Conservation (phyloP, 2,329 filamentous ascomycete species). For the Metarhizium guizhouense region DNA sequence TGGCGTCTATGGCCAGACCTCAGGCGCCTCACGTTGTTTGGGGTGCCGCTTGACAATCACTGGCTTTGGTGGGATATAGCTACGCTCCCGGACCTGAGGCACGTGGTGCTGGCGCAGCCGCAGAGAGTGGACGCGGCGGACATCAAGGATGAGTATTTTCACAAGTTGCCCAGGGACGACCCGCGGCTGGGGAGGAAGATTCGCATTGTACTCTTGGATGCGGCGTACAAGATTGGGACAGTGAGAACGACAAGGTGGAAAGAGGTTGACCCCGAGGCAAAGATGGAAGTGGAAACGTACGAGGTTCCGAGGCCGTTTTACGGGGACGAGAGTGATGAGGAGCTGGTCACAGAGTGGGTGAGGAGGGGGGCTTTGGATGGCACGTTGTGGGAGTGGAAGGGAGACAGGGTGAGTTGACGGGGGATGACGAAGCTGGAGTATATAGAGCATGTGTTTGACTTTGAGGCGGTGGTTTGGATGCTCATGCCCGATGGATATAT, state of each 20-base stretch:
- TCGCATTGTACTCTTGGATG: slow-evolving; percentile 24
- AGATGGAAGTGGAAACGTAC: slow-evolving; percentile 29
- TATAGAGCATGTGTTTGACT: no score
- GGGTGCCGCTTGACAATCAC: slow-evolving; percentile 25
- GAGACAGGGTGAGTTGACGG: slow-evolving; percentile 9
- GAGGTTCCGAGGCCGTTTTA: slow-evolving; percentile 30
- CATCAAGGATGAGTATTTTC: slow-evolving; percentile 33
- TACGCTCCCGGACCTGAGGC: slow-evolving; percentile 26
- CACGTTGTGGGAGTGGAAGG: slow-evolving; percentile 28
- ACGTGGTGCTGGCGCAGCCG: slow-evolving; percentile 32
- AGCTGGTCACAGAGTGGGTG: slow-evolving; percentile 32
- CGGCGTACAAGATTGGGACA: slow-evolving; percentile 13
- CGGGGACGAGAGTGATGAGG: slow-evolving; percentile 25
- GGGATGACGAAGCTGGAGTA: no score
- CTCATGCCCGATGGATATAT: no score
- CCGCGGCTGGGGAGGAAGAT: slow-evolving; percentile 17
- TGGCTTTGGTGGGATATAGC: slow-evolving; percentile 31
- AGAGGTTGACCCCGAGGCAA: slow-evolving; percentile 25
- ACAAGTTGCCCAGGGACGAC: slow-evolving; percentile 20
- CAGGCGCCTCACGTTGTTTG: slow-evolving; percentile 33
- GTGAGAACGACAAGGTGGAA: slow-evolving; percentile 21
- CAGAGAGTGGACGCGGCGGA: slow-evolving; percentile 22
- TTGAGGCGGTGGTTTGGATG: no score
- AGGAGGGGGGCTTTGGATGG: slow-evolving; percentile 30
- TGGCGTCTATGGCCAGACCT: slow-evolving; percentile 36